These are phyloP conservation scores for Datisca glomerata DNA, from an alignment of 306 rosid genomes.

Conservation along the genomic window DNA sequence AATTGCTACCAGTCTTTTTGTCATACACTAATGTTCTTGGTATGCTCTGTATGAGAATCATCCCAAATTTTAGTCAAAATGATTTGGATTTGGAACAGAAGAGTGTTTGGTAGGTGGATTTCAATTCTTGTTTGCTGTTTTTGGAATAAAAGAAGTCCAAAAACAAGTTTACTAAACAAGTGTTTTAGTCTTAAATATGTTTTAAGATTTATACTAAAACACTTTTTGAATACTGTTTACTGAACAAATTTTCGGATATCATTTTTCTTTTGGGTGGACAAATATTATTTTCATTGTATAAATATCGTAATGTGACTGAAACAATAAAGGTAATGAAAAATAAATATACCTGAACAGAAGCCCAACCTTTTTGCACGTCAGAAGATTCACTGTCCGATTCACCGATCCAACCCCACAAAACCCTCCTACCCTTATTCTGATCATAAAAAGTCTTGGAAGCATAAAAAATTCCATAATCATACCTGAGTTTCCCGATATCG, in stretches of 20 bases:
- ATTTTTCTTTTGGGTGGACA: too few relatives aligned
- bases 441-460: conserved; percentile 84
- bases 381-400: conserved; percentile 79
- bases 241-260: too few relatives aligned
- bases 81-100: too few relatives aligned
- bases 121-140: too few relatives aligned
- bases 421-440: conserved; percentile 39
- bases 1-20: conserved; percentile 47
- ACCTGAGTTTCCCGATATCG: conserved; percentile 63
- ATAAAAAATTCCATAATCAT: conserved; percentile 67
- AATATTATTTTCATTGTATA: too few relatives aligned
- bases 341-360: conserved; percentile 51
- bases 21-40: conserved; percentile 70
- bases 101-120: too few relatives aligned
- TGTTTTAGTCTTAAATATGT: too few relatives aligned
- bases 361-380: conserved; percentile 83
- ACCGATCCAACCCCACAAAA: conserved; percentile 90
- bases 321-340: neutral
- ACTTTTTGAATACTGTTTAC: too few relatives aligned
- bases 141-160: too few relatives aligned
- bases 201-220: too few relatives aligned
- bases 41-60: conserved; percentile 29
- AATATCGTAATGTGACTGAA: conserved; percentile 1
- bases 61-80: too few relatives aligned
- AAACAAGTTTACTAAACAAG: too few relatives aligned